Base-by-base conservation (phyloP, 2,329 filamentous ascomycete species). In the Sporothrix brunneoviolacea region DNA sequence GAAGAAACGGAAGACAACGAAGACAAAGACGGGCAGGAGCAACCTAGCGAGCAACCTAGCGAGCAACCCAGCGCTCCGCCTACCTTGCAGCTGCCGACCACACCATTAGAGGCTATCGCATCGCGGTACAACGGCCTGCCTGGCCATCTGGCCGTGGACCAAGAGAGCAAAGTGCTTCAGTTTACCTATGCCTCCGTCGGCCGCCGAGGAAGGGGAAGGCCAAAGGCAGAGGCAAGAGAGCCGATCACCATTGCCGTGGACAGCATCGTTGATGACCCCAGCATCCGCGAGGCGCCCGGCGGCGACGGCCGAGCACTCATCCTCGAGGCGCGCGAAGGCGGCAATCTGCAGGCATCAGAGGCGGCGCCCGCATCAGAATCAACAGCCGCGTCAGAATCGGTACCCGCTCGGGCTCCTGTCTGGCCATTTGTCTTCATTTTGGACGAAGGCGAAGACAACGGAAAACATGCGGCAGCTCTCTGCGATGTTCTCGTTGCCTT, bases 341-440 rank as follows among this genome's bases (percentile, higher is more conserved):
- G 41, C n/a, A 53, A 51, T 18, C 43, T n/a, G n/a, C n/a, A n/a
- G n/a, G n/a, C 22, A 21, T 10, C 19, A 4, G 28, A 28, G 30
- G 30, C 43, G 47, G 35, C 9, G 38, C 6, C 10, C 6, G 24
- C 10, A 5, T 28, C 24, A 10, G 10, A 5, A 5, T 28, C 24
- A 10, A 28, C 24, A n/a, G n/a, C n/a, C n/a, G n/a, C n/a, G n/a
- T n/a, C n/a, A n/a, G n/a, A n/a, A n/a, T 28, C 24, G 24, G 24
- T 10, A 10, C 6, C 24, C 24, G 24, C 24, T 5, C 6, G n/a
- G 24, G 30, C 18, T 7, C 4, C 49, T 1, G 42, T 18, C 3
- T 57, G 48, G 55, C 57, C 56, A 1, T 60, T 57, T 47, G 48
- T 59, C 18, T 62, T 65, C 39, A 40, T 58, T 13, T 55, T 63